Evolutionary conservation across 805 yeast genomes (phyloP).

Genomic region (Candida chauliodis): DNA sequence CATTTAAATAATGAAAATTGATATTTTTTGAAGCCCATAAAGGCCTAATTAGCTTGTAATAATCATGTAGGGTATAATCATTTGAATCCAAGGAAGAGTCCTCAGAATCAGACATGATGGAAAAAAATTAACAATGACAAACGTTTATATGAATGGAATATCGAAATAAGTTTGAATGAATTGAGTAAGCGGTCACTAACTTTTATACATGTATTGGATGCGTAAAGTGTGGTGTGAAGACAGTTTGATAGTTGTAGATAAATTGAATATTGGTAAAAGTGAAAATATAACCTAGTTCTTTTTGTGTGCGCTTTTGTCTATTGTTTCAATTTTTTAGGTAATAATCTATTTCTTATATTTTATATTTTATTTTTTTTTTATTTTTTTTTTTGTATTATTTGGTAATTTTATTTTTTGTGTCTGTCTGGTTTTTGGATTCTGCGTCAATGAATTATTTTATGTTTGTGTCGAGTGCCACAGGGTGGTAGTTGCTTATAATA

Average conservation of each 20-base stretch:
- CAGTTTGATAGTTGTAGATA: too few relatives aligned
- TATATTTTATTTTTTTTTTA: slow-evolving; percentile 1
- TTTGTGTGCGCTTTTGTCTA: slow-evolving; percentile 1
- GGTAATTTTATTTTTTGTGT: background rate
- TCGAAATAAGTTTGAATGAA: too few relatives aligned
- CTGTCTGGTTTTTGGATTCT: background rate
- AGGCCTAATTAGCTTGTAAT: slow-evolving; percentile 16
- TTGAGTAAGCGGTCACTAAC: too few relatives aligned
- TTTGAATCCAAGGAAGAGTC: slow-evolving; percentile 15
- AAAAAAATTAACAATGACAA: background rate
- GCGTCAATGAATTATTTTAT: background rate
- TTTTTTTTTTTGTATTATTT: background rate
- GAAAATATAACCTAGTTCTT: too few relatives aligned
- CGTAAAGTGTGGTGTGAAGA: too few relatives aligned
- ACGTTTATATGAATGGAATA: too few relatives aligned
- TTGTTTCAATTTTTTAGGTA: background rate
- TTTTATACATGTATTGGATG: too few relatives aligned
- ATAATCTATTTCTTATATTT: background rate
- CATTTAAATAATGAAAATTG: slow-evolving; percentile 13
- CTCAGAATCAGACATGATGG: slow-evolving; percentile 17
- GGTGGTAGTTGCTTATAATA: too few relatives aligned
- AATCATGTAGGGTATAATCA: slow-evolving; percentile 15
- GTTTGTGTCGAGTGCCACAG: background rate
- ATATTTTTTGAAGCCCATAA: slow-evolving; percentile 14
- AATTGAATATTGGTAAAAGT: too few relatives aligned